These are phyloP conservation scores for Paramecium sonneborni DNA, from an alignment of 73 alveolate species.

Conservation along the genomic window DNA sequence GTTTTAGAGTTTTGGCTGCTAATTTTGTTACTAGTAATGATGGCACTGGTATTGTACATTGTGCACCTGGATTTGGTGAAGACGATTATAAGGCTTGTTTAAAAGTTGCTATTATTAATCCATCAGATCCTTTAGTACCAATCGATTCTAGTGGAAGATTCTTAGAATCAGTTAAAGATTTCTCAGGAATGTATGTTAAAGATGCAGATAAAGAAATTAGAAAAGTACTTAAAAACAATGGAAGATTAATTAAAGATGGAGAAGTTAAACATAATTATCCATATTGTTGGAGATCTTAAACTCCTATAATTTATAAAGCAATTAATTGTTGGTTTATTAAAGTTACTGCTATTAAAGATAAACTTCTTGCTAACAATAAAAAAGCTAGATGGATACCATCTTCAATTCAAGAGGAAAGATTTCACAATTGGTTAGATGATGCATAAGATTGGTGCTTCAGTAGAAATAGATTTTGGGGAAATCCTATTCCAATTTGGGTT, in stretches of 20 bases:
- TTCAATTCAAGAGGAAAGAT: slow-evolving; percentile 97
- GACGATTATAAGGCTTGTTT: slow-evolving; percentile 94
- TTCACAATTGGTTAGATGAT: slow-evolving; percentile 99
- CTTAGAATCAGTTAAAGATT: slow-evolving; percentile 90
- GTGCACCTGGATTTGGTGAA: slow-evolving; percentile 99
- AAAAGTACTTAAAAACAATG: slow-evolving; percentile 84
- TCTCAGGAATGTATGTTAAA: slow-evolving; percentile 92
- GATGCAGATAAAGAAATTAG: slow-evolving; percentile 93
- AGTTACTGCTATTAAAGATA: slow-evolving; percentile 96
- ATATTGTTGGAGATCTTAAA: slow-evolving; percentile 99
- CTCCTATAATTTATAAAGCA: slow-evolving; percentile 99
- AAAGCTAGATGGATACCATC: slow-evolving; percentile 95
- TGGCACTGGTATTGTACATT: slow-evolving; percentile 99
- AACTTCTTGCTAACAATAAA: slow-evolving; percentile 89
- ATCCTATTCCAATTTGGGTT: slow-evolving; percentile 99
- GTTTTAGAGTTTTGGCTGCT: slow-evolving; percentile 92
- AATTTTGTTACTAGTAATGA: slow-evolving; percentile 94
- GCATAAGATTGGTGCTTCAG: slow-evolving; percentile 99
- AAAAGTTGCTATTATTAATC: slow-evolving; percentile 82
- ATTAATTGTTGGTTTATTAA: slow-evolving; percentile 98
- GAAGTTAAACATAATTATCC: slow-evolving; percentile 96
- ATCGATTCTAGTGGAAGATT: slow-evolving; percentile 98
- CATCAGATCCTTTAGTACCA: slow-evolving; percentile 95
- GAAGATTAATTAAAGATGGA: slow-evolving; percentile 91
- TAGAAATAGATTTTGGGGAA: slow-evolving; percentile 99